Percentiles rank a stretch among this genome's conserved stretches.
Evolutionary conservation across 2,329 filamentous ascomycete genomes (phyloP).

Genomic region (Neofusicoccum cordaticola): DNA sequence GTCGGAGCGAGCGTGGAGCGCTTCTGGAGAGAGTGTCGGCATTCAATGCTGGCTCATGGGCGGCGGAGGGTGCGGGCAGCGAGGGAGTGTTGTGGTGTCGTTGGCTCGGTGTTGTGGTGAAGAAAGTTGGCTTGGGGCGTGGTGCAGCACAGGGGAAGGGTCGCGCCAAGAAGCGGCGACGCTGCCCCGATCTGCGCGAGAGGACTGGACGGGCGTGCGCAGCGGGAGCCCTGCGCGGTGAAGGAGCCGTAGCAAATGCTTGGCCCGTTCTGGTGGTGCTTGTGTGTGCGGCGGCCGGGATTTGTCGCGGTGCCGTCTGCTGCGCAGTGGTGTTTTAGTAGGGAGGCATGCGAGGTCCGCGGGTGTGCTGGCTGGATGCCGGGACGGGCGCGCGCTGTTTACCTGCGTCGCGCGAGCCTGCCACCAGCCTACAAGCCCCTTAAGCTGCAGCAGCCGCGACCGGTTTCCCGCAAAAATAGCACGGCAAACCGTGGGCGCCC

Average conservation of each 20-base stretch:
- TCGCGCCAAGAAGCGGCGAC: constrained; percentile 17
- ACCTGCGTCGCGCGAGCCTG: neutral
- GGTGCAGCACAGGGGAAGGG: constrained; percentile 17
- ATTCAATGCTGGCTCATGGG: constrained; percentile 14
- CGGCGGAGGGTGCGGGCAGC: neutral
- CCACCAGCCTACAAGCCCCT: neutral
- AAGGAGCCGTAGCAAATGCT: constrained; percentile 10
- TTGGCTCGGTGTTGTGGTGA: neutral
- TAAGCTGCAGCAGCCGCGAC: neutral
- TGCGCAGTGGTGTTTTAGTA: constrained; percentile 14
- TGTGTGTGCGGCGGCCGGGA: constrained; percentile 8
- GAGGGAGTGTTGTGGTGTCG: neutral
- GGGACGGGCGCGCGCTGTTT: constrained; percentile 2
- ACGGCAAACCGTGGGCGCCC: neutral
- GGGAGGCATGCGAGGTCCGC: constrained; percentile 5
- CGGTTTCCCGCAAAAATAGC: constrained; percentile 4
- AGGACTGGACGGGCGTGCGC: constrained; percentile 3
- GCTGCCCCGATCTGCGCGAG: constrained; percentile 12
- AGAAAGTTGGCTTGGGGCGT: constrained; percentile 17
- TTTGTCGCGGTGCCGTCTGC: constrained; percentile 2
- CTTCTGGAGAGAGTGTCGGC: neutral
- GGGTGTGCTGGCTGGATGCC: neutral
- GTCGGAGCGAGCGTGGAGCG: constrained; percentile 1
- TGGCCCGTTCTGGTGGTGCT: constrained; percentile 9
- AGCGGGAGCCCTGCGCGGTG: neutral